phyloP scores from a whole-genome alignment of 768 basidiomycete genomes.

The Zangia roseola region DNA sequence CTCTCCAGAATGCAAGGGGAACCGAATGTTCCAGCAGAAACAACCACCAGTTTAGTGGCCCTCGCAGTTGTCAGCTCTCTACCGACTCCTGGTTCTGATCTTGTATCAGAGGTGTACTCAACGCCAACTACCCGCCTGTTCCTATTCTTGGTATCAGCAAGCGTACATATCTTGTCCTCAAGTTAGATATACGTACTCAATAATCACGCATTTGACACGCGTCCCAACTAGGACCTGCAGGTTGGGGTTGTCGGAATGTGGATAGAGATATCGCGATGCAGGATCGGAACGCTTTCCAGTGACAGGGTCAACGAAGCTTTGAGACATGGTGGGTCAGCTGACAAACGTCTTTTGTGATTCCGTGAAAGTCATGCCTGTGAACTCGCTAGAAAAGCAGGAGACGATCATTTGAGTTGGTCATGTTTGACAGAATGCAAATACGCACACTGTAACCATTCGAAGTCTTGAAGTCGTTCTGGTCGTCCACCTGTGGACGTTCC shows the following conservation, averaged over 20 bases:
- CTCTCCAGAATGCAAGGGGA: no score
- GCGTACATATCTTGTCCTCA: background rate
- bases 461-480: slow-evolving; percentile 45
- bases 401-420: no score
- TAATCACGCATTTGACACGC: slow-evolving; percentile 33
- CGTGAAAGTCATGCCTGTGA: no score
- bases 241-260: slow-evolving; percentile 28
- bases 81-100: slow-evolving; percentile 19
- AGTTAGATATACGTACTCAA: slow-evolving; percentile 33
- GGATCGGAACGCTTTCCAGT: slow-evolving; percentile 34
- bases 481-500: slow-evolving; percentile 40
- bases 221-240: slow-evolving; percentile 19
- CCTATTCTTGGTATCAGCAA: slow-evolving; percentile 13
- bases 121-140: slow-evolving; percentile 13
- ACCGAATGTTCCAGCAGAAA: no score
- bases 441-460: slow-evolving; percentile 22
- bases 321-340: no score
- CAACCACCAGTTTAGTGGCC: no score
- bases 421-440: background rate
- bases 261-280: slow-evolving; percentile 38
- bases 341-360: no score
- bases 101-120: slow-evolving; percentile 20
- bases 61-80: slow-evolving; percentile 12
- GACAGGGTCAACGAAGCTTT: no score
- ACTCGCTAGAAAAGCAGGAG: no score